phyloP scores from a whole-genome alignment of 169 alveolate species.

The Cryptosporidium sp. region DNA sequence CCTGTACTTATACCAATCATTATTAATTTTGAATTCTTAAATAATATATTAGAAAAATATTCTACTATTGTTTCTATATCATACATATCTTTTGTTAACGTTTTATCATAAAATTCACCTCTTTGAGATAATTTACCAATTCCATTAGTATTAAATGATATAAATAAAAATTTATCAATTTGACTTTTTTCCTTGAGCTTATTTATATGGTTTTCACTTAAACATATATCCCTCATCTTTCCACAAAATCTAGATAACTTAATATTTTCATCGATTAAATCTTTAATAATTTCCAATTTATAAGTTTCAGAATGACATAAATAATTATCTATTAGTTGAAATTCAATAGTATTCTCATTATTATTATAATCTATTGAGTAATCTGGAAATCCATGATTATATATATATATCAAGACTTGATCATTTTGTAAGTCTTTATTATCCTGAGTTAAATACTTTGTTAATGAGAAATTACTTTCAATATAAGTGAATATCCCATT shows the following conservation, averaged over 20 bases:
- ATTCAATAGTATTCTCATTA: not conserved
- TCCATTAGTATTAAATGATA: constrained; percentile 68
- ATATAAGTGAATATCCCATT: constrained; percentile 43
- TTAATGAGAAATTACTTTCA: constrained; percentile 12
- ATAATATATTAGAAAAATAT: constrained; percentile 8
- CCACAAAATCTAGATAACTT: constrained; percentile 30
- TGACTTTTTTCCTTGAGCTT: not conserved
- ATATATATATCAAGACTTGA: constrained; percentile 14
- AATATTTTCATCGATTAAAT: not conserved
- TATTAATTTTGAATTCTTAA: constrained; percentile 41
- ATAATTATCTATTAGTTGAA: not conserved
- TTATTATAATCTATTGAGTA: constrained; percentile 14
- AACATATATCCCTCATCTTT: constrained; percentile 47
- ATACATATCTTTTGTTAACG: constrained; percentile 55
- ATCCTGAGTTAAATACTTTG: not conserved
- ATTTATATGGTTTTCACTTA: not conserved
- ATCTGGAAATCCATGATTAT: constrained; percentile 75
- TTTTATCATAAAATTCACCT: constrained; percentile 48
- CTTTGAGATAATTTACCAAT: constrained; percentile 4
- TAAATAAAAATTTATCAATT: not conserved
- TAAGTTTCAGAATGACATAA: not conserved
- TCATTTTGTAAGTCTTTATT: not conserved
- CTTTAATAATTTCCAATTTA: not conserved
- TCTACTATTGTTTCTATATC: constrained; percentile 42
- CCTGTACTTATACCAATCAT: constrained; percentile 75